Evolutionary conservation across 2,329 filamentous ascomycete genomes (phyloP), one percentile per base, ranked within the genome.

Genomic region (Daldinia sp.): DNA sequence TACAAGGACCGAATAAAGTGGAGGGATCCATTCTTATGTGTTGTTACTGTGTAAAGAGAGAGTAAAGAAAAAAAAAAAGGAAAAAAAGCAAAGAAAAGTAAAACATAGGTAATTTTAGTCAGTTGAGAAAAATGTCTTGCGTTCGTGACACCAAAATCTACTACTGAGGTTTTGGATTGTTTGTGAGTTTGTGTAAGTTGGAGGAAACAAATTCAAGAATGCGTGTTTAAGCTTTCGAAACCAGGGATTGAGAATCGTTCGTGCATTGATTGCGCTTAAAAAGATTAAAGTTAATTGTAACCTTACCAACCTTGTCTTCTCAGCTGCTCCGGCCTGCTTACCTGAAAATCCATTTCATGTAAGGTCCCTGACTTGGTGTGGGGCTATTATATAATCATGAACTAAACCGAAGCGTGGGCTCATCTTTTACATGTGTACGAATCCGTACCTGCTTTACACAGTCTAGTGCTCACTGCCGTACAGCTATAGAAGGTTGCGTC

Each of bases 11-110:
- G 15, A 18, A 51, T 51, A 26, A 51, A 33, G 46, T 51, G 46
- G 46, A 51, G 26, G 13, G 46, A 26, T 51, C 46, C 46, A 51
- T 51, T 51, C 23, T 51, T 48, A 51, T 51, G 46, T 18, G 26
- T 4, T 51, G 46, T 51, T 30, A 35, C 33, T 35, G 33, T 15
- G 20, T 23, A 23, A 23, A 23, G 20, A 23, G 20, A 23, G 20
- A 23, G 20, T 23, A 23, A 23, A 23, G 2, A 2, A 23, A 23
- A 2, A 12, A 51, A 33, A 9, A n/a, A 48, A 13, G 28, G 9
- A 10, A 18, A 51, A 51, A n/a, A 50, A 28, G 12, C 23, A 20
- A 39, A 28, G 12, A 13, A 20, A 39, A 4, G 35, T 39, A 39
- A 39, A 12, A 39, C 35, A 12, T 48, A n/a, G n/a, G n/a, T n/a